Evolutionary conservation across 2,329 filamentous ascomycete species (phyloP).

Genomic region (Fusarium udum): DNA sequence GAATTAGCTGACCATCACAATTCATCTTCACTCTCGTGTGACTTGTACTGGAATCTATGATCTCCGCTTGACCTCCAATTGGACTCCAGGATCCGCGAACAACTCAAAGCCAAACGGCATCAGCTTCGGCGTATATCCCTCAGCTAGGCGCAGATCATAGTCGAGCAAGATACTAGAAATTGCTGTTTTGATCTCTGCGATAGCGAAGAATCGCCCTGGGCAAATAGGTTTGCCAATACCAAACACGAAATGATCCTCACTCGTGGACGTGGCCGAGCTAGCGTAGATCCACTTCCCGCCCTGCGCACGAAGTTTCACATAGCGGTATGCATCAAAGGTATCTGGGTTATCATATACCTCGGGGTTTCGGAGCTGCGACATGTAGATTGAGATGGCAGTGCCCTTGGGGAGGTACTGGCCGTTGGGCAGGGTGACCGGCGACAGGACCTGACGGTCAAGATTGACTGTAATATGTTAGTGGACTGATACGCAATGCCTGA

Average conservation of each 20-base stretch:
- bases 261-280: not conserved
- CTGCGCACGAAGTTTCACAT: not conserved
- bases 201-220: not conserved
- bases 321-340: not conserved
- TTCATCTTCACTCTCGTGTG: accelerated
- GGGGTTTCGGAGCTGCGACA: not conserved
- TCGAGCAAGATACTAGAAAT: not conserved
- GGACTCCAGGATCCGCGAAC: not conserved
- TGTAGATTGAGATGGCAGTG: not conserved
- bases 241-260: not conserved
- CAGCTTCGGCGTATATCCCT: not conserved
- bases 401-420: not conserved
- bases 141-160: not conserved
- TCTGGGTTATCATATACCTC: not conserved
- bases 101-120: not conserved
- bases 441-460: not conserved
- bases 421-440: not conserved
- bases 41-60: not conserved
- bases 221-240: not conserved
- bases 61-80: not conserved
- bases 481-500: accelerated
- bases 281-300: not conserved
- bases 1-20: too few relatives aligned
- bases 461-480: not conserved
- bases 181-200: not conserved